Base-by-base conservation (phyloP, 805 yeast species). In the Candida qinlingensis region DNA sequence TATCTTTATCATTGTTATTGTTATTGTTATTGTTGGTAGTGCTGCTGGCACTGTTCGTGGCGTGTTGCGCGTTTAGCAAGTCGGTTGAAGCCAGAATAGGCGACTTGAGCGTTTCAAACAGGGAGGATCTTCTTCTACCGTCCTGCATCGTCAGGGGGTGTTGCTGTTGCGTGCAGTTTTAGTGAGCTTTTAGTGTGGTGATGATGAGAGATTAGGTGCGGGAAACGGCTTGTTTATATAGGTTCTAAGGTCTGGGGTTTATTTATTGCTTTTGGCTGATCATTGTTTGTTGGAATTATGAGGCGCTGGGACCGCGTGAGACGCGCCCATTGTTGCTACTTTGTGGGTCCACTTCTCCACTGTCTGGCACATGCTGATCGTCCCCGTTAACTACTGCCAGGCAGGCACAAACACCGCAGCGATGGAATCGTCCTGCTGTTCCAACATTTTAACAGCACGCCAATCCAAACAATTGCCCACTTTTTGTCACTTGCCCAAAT, bases 71-170 rank as follows among this genome's bases (percentile, higher is more conserved):
- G 44, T 37, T 30, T 9, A 42, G 35, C 13, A 39, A 27, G 31
- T 42, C 47, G 30, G 36, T 46, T 7, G 49, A 41, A 7, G 41
- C 40, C 35, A 49, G 39, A 26, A 51, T 33, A 6, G 54, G 54
- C 40, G 52, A 48, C 45, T 51, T 51, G 33, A 51, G 42, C 11
- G 52, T 33, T 4, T 44, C 50, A 5, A 51, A 44, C 28, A 51
- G 33, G 5, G 54, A 51, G 12, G 48, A 44, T 49, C 54, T 49
- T 51, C 54, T 48, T 44, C 48, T 45, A 11, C 41, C 41, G 29
- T 43, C 36, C 46, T 39, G 40, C 41, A 40, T 37, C 11, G 30
- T 25, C 30, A 31, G 34, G 1, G 34, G 8, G 34, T 31, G 34
- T 31, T 31, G 11, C 11, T 8, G 8, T 31, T 31, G 34, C 11